These are phyloP conservation scores for Cercospora sesami DNA, from an alignment of 2,329 filamentous ascomycete genomes.

Conservation along the genomic window DNA sequence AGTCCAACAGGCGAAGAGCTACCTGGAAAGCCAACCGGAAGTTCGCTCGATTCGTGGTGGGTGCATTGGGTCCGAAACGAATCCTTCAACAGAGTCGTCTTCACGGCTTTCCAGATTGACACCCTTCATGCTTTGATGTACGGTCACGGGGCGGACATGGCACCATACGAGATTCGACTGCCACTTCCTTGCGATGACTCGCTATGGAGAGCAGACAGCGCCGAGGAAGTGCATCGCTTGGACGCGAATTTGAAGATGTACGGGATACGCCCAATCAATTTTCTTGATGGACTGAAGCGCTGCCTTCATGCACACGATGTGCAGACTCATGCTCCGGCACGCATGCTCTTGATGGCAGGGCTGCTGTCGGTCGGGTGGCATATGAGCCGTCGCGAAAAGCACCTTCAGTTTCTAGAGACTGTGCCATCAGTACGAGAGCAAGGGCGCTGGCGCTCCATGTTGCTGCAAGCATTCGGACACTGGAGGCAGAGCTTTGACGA, in stretches of 20 bases:
- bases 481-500: conserved; percentile 91
- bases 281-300: conserved; percentile 84
- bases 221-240: conserved; percentile 77
- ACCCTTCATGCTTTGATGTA: conserved; percentile 96
- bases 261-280: conserved; percentile 78
- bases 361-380: conserved; percentile 91
- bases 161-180: conserved; percentile 84
- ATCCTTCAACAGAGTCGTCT: conserved; percentile 80
- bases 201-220: conserved; percentile 84
- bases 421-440: conserved; percentile 76
- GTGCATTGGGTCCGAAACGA: conserved; percentile 91
- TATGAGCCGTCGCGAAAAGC: conserved; percentile 90
- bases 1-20: conserved; percentile 11
- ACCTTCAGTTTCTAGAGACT: conserved; percentile 82
- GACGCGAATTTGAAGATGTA: conserved; percentile 76
- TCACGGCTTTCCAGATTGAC: conserved; percentile 89
- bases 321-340: conserved; percentile 84
- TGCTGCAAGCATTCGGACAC: conserved; percentile 83
- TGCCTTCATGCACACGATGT: conserved; percentile 80
- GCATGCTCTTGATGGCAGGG: conserved; percentile 87
- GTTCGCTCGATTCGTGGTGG: conserved; percentile 62
- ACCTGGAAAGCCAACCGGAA: background rate
- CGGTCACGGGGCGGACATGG: conserved; percentile 82
- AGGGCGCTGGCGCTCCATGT: conserved; percentile 82
- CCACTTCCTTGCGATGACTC: conserved; percentile 87